These are phyloP conservation scores for Suhomyces canberraensis DNA, from an alignment of 805 yeast species.

Conservation along the genomic window DNA sequence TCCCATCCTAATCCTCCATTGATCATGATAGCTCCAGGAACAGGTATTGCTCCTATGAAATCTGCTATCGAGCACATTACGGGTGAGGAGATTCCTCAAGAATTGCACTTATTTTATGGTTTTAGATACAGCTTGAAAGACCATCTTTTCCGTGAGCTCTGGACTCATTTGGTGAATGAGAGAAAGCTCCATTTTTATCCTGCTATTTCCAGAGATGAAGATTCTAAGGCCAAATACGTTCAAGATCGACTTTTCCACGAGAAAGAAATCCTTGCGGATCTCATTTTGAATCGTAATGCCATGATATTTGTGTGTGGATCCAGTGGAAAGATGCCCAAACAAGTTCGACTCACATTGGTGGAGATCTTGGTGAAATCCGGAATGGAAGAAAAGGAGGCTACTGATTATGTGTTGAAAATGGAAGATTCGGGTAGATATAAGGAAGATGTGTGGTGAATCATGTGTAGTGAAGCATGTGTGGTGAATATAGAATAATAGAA, in stretches of 20 bases:
- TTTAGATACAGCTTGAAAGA: slow-evolving; percentile 66
- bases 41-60: slow-evolving; percentile 94
- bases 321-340: slow-evolving; percentile 90
- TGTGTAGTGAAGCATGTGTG: too few relatives aligned
- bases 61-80: slow-evolving; percentile 50
- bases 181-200: slow-evolving; percentile 36
- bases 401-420: slow-evolving; percentile 49
- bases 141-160: slow-evolving; percentile 57
- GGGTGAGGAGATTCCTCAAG: slow-evolving; percentile 16
- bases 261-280: slow-evolving; percentile 45
- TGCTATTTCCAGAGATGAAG: slow-evolving; percentile 49
- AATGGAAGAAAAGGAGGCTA: slow-evolving; percentile 44
- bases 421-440: slow-evolving; percentile 66
- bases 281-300: slow-evolving; percentile 55
- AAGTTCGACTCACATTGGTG: slow-evolving; percentile 75
- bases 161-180: slow-evolving; percentile 37
- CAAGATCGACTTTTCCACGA: slow-evolving; percentile 66
- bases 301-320: slow-evolving; percentile 85
- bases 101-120: slow-evolving; percentile 66
- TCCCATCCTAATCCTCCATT: slow-evolving; percentile 37
- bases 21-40: slow-evolving; percentile 86
- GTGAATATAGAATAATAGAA: not conserved
- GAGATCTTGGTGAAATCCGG: slow-evolving; percentile 52
- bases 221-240: slow-evolving; percentile 53
- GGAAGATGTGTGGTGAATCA: slow-evolving; percentile 81